Evolutionary conservation across 768 basidiomycete genomes (phyloP), one percentile per base, ranked within the genome.

Genomic region (Pisolithus marmoratus): DNA sequence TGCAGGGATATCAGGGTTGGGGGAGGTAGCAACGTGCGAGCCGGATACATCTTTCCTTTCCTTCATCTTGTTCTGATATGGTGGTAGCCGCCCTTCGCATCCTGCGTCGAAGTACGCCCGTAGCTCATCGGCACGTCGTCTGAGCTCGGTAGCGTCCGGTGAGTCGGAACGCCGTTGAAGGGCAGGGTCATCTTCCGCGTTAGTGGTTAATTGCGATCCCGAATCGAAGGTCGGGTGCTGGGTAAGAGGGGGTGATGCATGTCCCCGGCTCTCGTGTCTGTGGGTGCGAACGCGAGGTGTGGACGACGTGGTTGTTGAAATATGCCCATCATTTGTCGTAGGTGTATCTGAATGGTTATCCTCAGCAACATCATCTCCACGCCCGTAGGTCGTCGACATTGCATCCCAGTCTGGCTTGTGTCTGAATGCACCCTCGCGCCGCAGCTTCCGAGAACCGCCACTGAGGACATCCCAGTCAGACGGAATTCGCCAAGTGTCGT

Each of bases 341-440:
- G 5, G 20, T 8, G 46, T 20, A 31, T 11, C 12, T 1, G 15
- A 8, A 47, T 15, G 17, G 4, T 9, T 19, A 47, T 20, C 31
- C 6, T 20, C 31, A 47, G 6, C 46, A 36, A 11, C 46, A 2
- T 19, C 26, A 3, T 8, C 44, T 11, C 12, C 6, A 31, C 46
- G 46, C 11, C 46, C 46, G 12, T 47, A 47, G 11, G 34, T 31
- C n/a, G 36, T 36, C 31, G 9, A 6, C 49, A 50, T 50, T 15
- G 40, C 37, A 24, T 50, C 29, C 49, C 49, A 50, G 27, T 50
- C 41, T 8, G 49, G 49, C 19, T 27, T 43, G 19, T 38, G 34
- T 15, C 31, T 15, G 40, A 50, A 50, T 23, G 49, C 49, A n/a
- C 49, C 49, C 20, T 50, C 34, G 34, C 49, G 49, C 19, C 48